phyloP scores from a whole-genome alignment of 2,329 filamentous ascomycete genomes.

The Aspergillus hortae region DNA sequence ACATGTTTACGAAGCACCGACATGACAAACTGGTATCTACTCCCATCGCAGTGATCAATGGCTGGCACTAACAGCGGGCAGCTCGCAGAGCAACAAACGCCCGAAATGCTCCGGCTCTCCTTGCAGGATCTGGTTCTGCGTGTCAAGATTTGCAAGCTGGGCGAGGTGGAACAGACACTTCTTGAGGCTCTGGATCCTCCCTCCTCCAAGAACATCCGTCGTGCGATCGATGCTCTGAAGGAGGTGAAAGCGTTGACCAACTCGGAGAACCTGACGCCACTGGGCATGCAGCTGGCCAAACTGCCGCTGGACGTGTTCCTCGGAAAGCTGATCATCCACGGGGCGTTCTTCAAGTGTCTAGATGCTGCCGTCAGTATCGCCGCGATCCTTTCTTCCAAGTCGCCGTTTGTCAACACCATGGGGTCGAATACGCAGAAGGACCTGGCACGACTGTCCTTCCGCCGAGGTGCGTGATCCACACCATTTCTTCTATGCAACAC shows the following conservation, averaged over 20 bases:
- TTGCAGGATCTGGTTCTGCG: constrained; percentile 92
- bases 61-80: constrained; percentile 29
- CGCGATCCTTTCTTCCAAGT: constrained; percentile 90
- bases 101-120: constrained; percentile 91
- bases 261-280: constrained; percentile 76
- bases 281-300: constrained; percentile 82
- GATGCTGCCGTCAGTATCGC: constrained; percentile 90
- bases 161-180: constrained; percentile 86
- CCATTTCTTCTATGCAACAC: background rate
- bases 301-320: constrained; percentile 91
- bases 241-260: constrained; percentile 86
- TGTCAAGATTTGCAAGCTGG: constrained; percentile 95
- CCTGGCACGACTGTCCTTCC: constrained; percentile 72
- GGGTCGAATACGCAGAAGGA: constrained; percentile 80
- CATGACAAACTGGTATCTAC: constrained; percentile 64
- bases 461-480: constrained; percentile 50
- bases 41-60: background rate
- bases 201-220: constrained; percentile 84
- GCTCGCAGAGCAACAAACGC: constrained; percentile 90
- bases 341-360: constrained; percentile 81
- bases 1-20: constrained; percentile 86
- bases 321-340: constrained; percentile 85
- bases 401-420: constrained; percentile 84
- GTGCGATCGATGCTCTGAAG: constrained; percentile 86
- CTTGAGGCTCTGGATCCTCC: constrained; percentile 86